Evolutionary conservation across 768 basidiomycete species (phyloP).

Genomic region (Suillus decipiens): DNA sequence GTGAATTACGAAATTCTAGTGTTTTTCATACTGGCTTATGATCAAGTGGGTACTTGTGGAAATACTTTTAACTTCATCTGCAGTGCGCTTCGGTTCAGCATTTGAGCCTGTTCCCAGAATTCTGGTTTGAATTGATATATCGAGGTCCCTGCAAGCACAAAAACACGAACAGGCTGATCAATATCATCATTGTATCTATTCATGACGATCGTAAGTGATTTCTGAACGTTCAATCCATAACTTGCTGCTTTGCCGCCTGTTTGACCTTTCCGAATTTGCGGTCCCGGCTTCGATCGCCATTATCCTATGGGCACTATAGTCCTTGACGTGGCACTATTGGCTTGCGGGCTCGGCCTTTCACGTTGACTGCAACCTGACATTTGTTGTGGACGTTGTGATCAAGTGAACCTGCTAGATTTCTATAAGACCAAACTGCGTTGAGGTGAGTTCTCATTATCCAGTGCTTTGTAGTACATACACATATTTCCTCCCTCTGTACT

Average conservation of each 20-base stretch:
- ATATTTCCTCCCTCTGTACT: not conserved
- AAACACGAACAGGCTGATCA: too few species aligned
- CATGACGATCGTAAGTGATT: too few species aligned
- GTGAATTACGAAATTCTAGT: not conserved
- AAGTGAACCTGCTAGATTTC: not conserved
- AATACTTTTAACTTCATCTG: not conserved
- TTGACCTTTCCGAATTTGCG: not conserved
- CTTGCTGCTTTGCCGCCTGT: not conserved
- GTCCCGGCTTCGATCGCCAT: too few species aligned
- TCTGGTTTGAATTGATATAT: not conserved
- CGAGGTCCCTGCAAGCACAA: not conserved
- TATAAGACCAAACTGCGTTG: not conserved
- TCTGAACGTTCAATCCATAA: too few species aligned
- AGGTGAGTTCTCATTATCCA: not conserved
- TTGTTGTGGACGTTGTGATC: not conserved
- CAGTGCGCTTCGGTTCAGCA: not conserved
- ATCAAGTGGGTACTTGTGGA: not conserved
- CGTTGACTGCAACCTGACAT: too few species aligned
- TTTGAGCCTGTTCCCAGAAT: not conserved
- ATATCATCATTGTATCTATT: not conserved
- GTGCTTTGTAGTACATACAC: not conserved
- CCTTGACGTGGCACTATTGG: not conserved
- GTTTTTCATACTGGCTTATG: not conserved
- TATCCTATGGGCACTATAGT: not conserved
- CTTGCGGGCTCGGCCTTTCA: not conserved